A percentile compares a stretch with the other conserved stretches of the same genome.
Conservation (phyloP, 257 asterid genomes). For the Haberlea rhodopensis region DNA sequence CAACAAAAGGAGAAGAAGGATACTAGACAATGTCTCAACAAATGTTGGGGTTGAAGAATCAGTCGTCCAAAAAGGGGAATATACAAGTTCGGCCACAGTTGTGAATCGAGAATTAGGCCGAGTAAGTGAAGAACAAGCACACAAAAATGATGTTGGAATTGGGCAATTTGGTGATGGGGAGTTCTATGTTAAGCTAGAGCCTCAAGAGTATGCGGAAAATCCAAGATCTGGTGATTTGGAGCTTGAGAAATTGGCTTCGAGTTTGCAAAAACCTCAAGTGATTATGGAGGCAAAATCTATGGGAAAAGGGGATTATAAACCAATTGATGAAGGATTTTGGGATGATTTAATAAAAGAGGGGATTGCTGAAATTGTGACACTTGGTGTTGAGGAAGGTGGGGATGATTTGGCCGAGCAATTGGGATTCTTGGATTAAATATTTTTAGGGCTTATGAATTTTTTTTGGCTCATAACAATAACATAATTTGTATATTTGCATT, state of each 20-base stretch:
- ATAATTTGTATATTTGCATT: too few species aligned
- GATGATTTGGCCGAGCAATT: constrained; percentile 13
- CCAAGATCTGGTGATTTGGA: constrained; percentile 30
- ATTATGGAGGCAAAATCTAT: constrained; percentile 26
- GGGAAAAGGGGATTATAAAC: constrained; percentile 3
- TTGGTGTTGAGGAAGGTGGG: constrained; percentile 8
- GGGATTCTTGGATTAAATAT: constrained; percentile 23
- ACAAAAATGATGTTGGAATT: constrained; percentile 9
- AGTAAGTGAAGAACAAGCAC: constrained; percentile 23
- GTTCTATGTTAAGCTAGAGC: constrained; percentile 23
- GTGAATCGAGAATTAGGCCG: constrained; percentile 31
- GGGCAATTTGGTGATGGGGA: constrained; percentile 19
- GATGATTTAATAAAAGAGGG: constrained; percentile 44
- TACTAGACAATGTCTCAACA: constrained; percentile 35
- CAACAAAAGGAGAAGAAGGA: constrained; percentile 42
- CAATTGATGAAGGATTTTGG: too few species aligned
- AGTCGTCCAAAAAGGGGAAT: constrained; percentile 13
- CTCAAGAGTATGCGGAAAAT: constrained; percentile 19
- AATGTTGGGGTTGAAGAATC: constrained; percentile 2
- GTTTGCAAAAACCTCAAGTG: constrained; percentile 24
- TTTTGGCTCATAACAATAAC: too few species aligned
- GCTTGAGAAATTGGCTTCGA: constrained; percentile 21
- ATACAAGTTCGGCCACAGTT: constrained; percentile 20
- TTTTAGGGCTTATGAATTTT: too few species aligned
- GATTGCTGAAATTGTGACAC: constrained; percentile 17